Base-by-base conservation (phyloP, 1,284 basidiomycete species). In the Ustilago trichophora region DNA sequence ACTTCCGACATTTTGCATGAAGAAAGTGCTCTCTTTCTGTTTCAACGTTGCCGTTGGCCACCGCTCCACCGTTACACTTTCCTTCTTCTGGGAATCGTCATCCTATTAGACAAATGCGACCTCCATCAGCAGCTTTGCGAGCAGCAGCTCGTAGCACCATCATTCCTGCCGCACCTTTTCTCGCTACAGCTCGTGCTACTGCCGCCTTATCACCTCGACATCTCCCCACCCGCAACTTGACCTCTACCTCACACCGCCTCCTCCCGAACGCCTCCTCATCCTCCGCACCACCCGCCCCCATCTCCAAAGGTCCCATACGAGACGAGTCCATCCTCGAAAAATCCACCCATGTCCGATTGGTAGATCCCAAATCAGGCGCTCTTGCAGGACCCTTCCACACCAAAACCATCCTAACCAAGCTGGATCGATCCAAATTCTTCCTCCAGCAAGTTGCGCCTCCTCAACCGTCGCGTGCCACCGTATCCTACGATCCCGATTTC, bases 401-500 rank as follows among this genome's bases (percentile, higher is more conserved):
- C 10, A 16, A 26, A 9, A 51, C 59, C n/a, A 70, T 79, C 32
- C 68, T 79, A 12, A 11, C 46, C 31, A 68, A 65, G 35, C 58
- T 79, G 18, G 72, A 78, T 43, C 72, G 73, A 12, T 53, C 55
- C 42, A 56, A 47, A 10, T 79, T 62, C 52, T 58, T 48, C 37
- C 59, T 79, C 12, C 49, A 68, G 15, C 77, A 79, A 56, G 76
- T 78, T 7, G 60, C 56, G 0, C 62, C 71, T 11, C 51, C 63
- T 6, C 51, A 49, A 34, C 49, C 46, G 18, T 11, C 16, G 1
- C 64, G 53, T 3, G 36, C 53, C 11, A 56, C 52, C 7, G 15
- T 49, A 21, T 6, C 25, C 1, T 67, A 60, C 51, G 50, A 55
- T 16, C 50, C 54, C 5, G 15, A 35, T 6, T 27, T 45, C 1